Base-by-base conservation (phyloP, 2,329 filamentous ascomycete species). In the Tolypocladium tropicale region DNA sequence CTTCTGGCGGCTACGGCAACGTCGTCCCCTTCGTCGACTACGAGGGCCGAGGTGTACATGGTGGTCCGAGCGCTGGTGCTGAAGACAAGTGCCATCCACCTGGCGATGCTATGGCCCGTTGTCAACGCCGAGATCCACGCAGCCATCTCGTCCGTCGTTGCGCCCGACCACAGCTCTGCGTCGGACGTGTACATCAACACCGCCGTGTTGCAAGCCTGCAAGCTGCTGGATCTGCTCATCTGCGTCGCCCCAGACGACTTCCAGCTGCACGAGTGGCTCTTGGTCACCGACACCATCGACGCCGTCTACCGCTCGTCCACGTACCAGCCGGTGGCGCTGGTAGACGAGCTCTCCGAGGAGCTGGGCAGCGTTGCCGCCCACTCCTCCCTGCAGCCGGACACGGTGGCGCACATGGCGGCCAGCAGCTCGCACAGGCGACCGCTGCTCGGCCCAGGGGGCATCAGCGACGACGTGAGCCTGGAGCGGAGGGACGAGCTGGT, bases 201-300 rank as follows among this genome's bases (percentile, higher is more conserved):
- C 2, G 85, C 88, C 2, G 76, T 96, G 18, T 75, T 99, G 3
- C 93, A 99, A 69, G 92, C 91, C 0, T 96, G 92, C 74, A 99
- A 97, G 68, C 79, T 99, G 3, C 80, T 99, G 4, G 94, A 99
- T 66, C 77, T 91, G 23, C 78, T 99, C n/a, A 81, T 97, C 16
- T 86, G 90, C 48, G 78, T 92, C 9, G 87, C 89, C 5, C 93
- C 92, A 0, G 94, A 99, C 63, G 94, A 99, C 69, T 99, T 97
- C 72, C 94, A 97, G 70, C 81, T 97, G n/a, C 88, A 95, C 65
- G 90, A 96, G 75, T 99, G 94, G 94, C 82, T 97, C 4, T 99
- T 96, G 70, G 86, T 99, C 55, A 95, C 91, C 2, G 94, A 99
- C 71, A 97, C 93, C 16, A 92, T 96, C 61, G 94, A 99, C 65